Conservation (phyloP, 257 asterid species). For the Gardenia jasminoides region DNA sequence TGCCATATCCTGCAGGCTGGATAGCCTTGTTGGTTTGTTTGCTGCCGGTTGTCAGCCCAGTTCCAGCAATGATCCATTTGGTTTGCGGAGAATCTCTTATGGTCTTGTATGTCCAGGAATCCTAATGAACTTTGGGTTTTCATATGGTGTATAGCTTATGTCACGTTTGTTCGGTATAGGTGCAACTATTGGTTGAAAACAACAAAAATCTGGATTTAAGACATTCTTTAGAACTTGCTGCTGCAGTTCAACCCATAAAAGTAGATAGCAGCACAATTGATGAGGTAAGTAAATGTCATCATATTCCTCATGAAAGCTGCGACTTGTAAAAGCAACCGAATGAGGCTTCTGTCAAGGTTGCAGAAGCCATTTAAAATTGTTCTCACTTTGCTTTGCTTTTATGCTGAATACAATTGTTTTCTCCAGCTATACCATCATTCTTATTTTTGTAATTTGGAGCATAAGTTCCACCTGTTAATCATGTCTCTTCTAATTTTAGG, state of each 20-base stretch:
- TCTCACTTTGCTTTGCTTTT: not conserved
- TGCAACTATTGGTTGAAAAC: constrained; percentile 80
- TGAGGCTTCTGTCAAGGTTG: not conserved
- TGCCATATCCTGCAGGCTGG: constrained; percentile 61
- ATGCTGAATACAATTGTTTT: not conserved
- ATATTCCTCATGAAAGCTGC: not conserved
- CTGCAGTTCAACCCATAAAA: constrained; percentile 78
- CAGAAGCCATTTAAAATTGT: constrained; percentile 1
- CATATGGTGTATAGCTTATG: not conserved
- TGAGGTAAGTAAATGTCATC: constrained; percentile 45
- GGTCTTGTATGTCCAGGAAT: constrained; percentile 67
- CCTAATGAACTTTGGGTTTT: constrained; percentile 16
- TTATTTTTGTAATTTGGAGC: not conserved
- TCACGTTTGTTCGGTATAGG: constrained; percentile 42
- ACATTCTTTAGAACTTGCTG: constrained; percentile 79
- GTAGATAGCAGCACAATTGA: constrained; percentile 61
- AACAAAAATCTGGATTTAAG: constrained; percentile 69
- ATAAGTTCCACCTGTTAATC: constrained; percentile 14
- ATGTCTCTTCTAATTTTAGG: constrained; percentile 47
- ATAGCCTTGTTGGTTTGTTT: constrained; percentile 91
- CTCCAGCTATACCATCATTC: not conserved
- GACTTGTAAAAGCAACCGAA: not conserved
- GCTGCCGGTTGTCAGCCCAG: constrained; percentile 98
- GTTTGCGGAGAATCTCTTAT: constrained; percentile 87
- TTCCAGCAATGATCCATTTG: constrained; percentile 88